Conservation (phyloP, 257 asterid species). For the Capsicum chinense region DNA sequence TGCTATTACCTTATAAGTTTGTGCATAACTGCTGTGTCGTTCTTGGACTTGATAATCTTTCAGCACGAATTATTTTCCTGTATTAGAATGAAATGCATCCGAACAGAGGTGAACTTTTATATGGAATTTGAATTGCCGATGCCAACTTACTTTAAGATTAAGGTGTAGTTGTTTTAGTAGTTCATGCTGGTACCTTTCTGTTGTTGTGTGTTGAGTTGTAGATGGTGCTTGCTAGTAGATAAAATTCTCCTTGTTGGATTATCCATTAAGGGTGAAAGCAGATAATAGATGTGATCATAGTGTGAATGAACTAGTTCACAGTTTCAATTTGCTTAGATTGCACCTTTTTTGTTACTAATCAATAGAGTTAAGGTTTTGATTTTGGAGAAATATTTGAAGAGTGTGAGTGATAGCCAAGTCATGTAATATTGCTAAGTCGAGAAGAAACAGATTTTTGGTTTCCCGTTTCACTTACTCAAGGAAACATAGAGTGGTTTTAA, state of each 20-base stretch:
- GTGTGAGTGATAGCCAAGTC: not conserved
- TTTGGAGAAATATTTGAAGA: not conserved
- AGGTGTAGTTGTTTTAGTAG: constrained; percentile 9
- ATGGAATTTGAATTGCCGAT: not conserved
- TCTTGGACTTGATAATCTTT: not conserved
- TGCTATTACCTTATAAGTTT: too few relatives aligned
- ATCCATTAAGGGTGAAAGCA: not conserved
- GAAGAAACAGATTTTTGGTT: constrained; percentile 3
- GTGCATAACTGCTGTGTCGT: not conserved
- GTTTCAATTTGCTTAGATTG: not conserved
- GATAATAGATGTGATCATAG: constrained; percentile 1
- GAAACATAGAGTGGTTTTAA: not conserved
- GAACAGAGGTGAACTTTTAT: not conserved
- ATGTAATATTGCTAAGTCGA: not conserved
- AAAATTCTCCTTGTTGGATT: constrained; percentile 5
- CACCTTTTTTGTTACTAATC: not conserved
- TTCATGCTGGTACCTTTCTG: not conserved
- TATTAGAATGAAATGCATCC: not conserved
- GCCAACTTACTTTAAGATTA: not conserved
- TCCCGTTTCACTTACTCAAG: not conserved
- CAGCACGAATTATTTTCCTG: not conserved
- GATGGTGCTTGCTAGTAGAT: not conserved
- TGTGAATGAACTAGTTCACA: not conserved
- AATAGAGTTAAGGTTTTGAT: not conserved
- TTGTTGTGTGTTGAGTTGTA: not conserved